These are phyloP conservation scores for Pythium myriotylum DNA, from an alignment of 352 stramenopile genomes.

Conservation along the genomic window DNA sequence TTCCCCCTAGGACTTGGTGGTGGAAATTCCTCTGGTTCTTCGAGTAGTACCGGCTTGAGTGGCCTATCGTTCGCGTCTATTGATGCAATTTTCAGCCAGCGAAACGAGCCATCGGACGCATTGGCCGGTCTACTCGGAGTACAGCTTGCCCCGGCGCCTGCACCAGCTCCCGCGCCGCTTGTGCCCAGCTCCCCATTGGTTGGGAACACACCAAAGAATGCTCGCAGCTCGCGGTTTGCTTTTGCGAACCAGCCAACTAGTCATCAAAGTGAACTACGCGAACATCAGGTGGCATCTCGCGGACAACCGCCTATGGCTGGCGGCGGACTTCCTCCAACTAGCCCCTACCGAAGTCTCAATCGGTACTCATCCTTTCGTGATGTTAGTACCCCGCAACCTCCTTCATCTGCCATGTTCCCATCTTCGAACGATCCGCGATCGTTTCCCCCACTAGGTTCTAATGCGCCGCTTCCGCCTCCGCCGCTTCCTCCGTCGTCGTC, in stretches of 20 bases:
- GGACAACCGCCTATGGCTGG: conserved; percentile 13
- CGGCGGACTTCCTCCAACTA: conserved; percentile 8
- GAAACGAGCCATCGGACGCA: conserved; percentile 72
- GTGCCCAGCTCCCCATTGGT: conserved; percentile 34
- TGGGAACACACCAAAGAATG: conserved; percentile 34
- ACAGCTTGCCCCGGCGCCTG: conserved; percentile 32
- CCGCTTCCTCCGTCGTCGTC: conserved; percentile 8
- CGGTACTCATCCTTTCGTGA: conserved; percentile 17
- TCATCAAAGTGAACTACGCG: conserved; percentile 28
- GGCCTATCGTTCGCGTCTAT: conserved; percentile 77
- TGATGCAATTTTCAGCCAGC: conserved; percentile 81
- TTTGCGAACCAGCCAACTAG: conserved; percentile 69
- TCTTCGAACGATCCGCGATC: conserved; percentile 12
- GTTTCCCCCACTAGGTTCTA: conserved; percentile 17
- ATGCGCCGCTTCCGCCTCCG: conserved; percentile 2
- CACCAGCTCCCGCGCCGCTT: conserved; percentile 31
- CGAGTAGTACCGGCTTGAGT: conserved; percentile 1
- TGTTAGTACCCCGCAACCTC: conserved; percentile 2
- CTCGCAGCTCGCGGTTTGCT: conserved; percentile 73
- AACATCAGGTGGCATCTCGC: conserved; percentile 2
- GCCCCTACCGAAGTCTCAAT: conserved; percentile 15
- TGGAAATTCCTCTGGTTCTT: neutral
- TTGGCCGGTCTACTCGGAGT: conserved; percentile 68
- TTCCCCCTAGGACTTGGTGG: conserved; percentile 12
- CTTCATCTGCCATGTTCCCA: conserved; percentile 19